Percentiles rank a stretch among this genome's conserved stretches.
phyloP scores from a whole-genome alignment of 2,329 filamentous ascomycete species.

The Amauroascus niger region DNA sequence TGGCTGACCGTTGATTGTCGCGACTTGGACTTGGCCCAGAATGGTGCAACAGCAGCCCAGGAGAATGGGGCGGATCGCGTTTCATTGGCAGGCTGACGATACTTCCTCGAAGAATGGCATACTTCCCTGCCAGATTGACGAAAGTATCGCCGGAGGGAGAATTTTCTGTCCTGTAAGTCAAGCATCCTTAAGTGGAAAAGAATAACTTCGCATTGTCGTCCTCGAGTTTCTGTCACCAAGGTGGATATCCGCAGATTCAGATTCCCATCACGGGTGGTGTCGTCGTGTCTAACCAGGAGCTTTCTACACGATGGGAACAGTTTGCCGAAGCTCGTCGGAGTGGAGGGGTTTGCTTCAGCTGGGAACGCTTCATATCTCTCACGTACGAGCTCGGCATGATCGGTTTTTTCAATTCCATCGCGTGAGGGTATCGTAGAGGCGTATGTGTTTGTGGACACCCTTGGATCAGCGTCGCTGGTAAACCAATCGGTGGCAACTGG shows the following conservation, averaged over 20 bases:
- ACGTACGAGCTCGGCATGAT: conserved; percentile 43
- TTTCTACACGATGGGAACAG: conserved; percentile 79
- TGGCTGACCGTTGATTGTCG: conserved; percentile 35
- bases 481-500: background rate
- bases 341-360: conserved; percentile 62
- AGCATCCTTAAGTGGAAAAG: conserved; percentile 95
- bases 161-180: conserved; percentile 74
- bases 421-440: conserved; percentile 60
- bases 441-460: conserved; percentile 65
- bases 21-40: conserved; percentile 48
- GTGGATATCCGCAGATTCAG: conserved; percentile 93
- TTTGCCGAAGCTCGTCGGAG: conserved; percentile 68
- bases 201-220: conserved; percentile 54
- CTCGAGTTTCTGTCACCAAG: conserved; percentile 47
- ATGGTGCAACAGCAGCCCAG: conserved; percentile 48
- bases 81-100: conserved; percentile 46
- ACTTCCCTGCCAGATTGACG: conserved; percentile 88
- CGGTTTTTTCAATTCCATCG: conserved; percentile 41
- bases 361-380: conserved; percentile 51
- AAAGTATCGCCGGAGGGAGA: conserved; percentile 84
- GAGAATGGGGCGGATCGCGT: conserved; percentile 48
- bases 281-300: conserved; percentile 77
- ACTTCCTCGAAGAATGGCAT: conserved; percentile 69
- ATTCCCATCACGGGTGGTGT: conserved; percentile 81
- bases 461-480: background rate